Base-by-base conservation (phyloP, 1,284 basidiomycete species). In the Ustilago lituana region DNA sequence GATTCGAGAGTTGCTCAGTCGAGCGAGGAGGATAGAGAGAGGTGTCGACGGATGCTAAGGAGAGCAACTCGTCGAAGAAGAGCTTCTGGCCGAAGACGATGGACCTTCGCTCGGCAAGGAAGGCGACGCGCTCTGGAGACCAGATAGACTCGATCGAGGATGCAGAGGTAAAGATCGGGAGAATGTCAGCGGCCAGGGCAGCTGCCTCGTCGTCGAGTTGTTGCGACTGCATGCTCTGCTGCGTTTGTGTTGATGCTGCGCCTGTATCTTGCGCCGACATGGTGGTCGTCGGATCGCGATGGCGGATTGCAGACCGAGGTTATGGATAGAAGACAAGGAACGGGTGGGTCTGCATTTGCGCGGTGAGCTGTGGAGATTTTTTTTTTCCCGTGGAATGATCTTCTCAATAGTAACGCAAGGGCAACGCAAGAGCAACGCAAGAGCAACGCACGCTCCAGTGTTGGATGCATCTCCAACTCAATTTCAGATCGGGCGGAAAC, bases 61-160 rank as follows among this genome's bases (percentile, higher is more conserved):
- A 33, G 15, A 73, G 56, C 51, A 69, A 51, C 47, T 73, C 65
- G 48, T 73, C 66, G 29, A 73, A 69, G 47, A 73, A 73, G 56
- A 73, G 66, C 27, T 41, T 41, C 4, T 49, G 38, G 10, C 51
- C 63, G 17, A 33, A 37, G 22, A 67, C 29, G 17, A 26, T n/a
- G 23, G 35, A 22, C 20, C 71, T 33, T 11, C 61, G 51, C 15
- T 49, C 17, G 10, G 17, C 26, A n/a, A 43, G 45, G 47, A 45
- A 57, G 6, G 33, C 32, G 37, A 50, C 20, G 32, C 50, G 56
- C 15, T 73, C 44, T 1, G 43, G 37, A 0, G 64, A 60, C 70
- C 64, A 68, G 29, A 58, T 33, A 11, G 45, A 31, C n/a, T 62
- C 53, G 44, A 59, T 31, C 4, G 59, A 24, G 10, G 59, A 64